Conservation (phyloP, 345 rosid species). For the Noccaea bulbosa region DNA sequence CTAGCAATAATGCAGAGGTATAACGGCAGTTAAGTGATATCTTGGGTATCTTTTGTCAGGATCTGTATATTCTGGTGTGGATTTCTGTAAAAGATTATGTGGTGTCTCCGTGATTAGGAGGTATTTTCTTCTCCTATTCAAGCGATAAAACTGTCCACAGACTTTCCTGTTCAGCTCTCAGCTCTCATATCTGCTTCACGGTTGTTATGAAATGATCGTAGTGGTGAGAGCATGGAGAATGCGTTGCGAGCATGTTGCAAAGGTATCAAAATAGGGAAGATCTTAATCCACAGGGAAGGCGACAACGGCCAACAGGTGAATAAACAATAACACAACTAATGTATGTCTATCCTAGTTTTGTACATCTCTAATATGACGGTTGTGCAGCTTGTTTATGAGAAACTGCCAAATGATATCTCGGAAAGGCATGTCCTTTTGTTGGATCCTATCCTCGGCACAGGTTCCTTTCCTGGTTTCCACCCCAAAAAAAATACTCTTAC, state of each 20-base stretch:
- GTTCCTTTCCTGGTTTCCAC: conserved; percentile 40
- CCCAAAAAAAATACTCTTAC: not conserved
- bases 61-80: conserved; percentile 89
- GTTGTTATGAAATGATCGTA: conserved; percentile 29
- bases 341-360: not conserved
- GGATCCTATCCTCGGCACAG: conserved; percentile 98
- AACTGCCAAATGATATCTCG: conserved; percentile 81
- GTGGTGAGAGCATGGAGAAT: conserved; percentile 98
- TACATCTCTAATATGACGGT: not conserved
- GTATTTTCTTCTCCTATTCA: conserved; percentile 48
- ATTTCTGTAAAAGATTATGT: conserved; percentile 91
- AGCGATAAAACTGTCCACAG: conserved; percentile 2
- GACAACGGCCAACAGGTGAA: conserved; percentile 88
- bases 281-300: conserved; percentile 93
- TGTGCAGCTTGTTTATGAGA: conserved; percentile 81
- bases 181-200: not conserved
- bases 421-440: conserved; percentile 83
- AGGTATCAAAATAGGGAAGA: conserved; percentile 94
- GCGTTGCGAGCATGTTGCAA: conserved; percentile 96
- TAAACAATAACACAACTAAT: conserved; percentile 20
- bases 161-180: not conserved
- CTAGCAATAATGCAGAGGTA: not conserved
- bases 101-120: conserved; percentile 94
- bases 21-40: not conserved
- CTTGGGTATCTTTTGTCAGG: conserved; percentile 49